These are phyloP conservation scores for Stagonosporopsis vannaccii DNA, from an alignment of 2,329 filamentous ascomycete genomes.

Conservation along the genomic window DNA sequence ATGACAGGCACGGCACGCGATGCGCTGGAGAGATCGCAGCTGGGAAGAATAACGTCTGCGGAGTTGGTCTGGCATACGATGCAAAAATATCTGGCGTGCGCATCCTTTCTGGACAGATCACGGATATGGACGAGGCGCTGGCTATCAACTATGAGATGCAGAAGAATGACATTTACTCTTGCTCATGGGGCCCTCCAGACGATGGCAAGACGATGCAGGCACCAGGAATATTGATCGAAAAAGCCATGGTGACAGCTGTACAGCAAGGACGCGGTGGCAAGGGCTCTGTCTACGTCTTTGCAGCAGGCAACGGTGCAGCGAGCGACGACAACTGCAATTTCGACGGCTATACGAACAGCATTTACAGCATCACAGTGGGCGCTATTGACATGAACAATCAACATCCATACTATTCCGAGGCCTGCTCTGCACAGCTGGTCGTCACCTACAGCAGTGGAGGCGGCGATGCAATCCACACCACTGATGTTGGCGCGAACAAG, in stretches of 20 bases:
- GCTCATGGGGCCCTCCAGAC: slow-evolving; percentile 96
- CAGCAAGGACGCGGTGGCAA: slow-evolving; percentile 84
- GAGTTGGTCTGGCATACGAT: slow-evolving; percentile 94
- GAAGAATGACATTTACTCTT: slow-evolving; percentile 96
- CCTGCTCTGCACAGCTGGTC: slow-evolving; percentile 92
- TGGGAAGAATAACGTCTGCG: slow-evolving; percentile 90
- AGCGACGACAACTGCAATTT: slow-evolving; percentile 98
- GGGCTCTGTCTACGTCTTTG: slow-evolving; percentile 95
- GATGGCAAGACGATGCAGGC: slow-evolving; percentile 94
- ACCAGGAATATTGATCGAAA: slow-evolving; percentile 84
- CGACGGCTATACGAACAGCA: slow-evolving; percentile 98
- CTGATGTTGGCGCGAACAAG: slow-evolving; percentile 83
- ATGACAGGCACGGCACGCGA: slow-evolving; percentile 90
- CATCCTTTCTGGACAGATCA: slow-evolving; percentile 89
- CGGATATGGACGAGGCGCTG: slow-evolving; percentile 88
- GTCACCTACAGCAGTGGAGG: slow-evolving; percentile 96
- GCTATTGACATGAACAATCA: slow-evolving; percentile 85
- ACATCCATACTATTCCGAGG: slow-evolving; percentile 97
- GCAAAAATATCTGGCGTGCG: slow-evolving; percentile 89
- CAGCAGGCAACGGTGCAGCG: slow-evolving; percentile 89
- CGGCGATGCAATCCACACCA: slow-evolving; percentile 91
- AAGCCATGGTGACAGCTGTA: slow-evolving; percentile 89
- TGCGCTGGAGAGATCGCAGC: slow-evolving; percentile 95
- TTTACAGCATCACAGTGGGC: slow-evolving; percentile 97
- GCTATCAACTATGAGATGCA: slow-evolving; percentile 93